These are phyloP conservation scores for Aspergillus eucalypticola DNA, from an alignment of 2,329 filamentous ascomycete genomes.

Conservation along the genomic window DNA sequence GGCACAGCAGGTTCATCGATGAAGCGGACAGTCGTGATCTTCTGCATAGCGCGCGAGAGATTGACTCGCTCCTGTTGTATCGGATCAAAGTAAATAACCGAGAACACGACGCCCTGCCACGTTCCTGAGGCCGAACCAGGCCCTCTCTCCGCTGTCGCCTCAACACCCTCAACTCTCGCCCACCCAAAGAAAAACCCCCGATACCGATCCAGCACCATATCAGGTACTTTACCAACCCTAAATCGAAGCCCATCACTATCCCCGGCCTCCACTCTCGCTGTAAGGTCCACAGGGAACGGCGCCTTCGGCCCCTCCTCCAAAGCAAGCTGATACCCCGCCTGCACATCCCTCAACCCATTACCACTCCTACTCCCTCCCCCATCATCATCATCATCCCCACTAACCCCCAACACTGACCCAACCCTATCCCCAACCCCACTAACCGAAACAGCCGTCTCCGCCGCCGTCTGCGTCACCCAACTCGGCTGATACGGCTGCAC, in stretches of 20 bases:
- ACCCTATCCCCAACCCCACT: constrained; percentile 32
- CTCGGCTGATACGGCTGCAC: constrained; percentile 32
- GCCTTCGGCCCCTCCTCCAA: constrained; percentile 34
- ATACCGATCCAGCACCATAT: constrained; percentile 56
- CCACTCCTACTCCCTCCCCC: constrained; percentile 25
- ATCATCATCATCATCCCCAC: constrained; percentile 12
- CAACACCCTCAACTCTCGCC: constrained; percentile 46
- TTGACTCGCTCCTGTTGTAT: constrained; percentile 49
- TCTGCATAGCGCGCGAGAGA: constrained; percentile 53
- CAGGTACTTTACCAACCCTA: constrained; percentile 55
- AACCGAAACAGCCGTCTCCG: constrained; percentile 33
- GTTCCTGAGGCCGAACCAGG: constrained; percentile 32
- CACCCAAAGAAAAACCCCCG: constrained; percentile 67
- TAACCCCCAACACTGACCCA: neutral
- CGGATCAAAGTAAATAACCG: constrained; percentile 48
- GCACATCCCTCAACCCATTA: neutral
- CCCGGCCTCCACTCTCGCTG: constrained; percentile 38
- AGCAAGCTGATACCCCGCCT: neutral
- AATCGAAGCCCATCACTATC: constrained; percentile 56
- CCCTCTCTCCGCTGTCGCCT: constrained; percentile 6
- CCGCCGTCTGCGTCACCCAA: constrained; percentile 33
- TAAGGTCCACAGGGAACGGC: constrained; percentile 34
- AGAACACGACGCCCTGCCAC: constrained; percentile 64
- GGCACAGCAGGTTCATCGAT: constrained; percentile 26
- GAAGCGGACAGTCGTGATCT: constrained; percentile 44